A percentile compares a stretch with the other conserved stretches of the same genome.
phyloP scores from a whole-genome alignment of 257 asterid genomes.

The Perilla frutescens region DNA sequence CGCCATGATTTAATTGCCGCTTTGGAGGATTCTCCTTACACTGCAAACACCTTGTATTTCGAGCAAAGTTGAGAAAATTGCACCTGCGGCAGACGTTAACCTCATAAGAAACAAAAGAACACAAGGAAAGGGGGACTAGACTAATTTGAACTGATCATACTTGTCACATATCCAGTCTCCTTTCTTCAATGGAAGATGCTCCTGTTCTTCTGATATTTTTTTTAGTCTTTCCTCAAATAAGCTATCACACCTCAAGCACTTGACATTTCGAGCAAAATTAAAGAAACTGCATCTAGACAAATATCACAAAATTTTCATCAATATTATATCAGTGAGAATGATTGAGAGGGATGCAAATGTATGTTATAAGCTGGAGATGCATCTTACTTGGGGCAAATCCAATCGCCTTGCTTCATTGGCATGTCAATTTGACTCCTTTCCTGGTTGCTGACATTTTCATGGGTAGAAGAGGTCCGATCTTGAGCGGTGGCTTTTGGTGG shows the following conservation, averaged over 20 bases:
- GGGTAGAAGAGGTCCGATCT: slow-evolving; percentile 38
- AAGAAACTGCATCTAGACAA: slow-evolving; percentile 75
- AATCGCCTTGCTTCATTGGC: slow-evolving; percentile 72
- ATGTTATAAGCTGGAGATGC: slow-evolving; percentile 7
- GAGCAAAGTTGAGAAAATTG: slow-evolving; percentile 86
- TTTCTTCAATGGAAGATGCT: slow-evolving; percentile 78
- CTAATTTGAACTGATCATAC: slow-evolving; percentile 43
- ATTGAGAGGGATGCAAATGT: neutral
- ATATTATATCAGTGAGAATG: neutral
- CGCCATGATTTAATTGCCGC: slow-evolving; percentile 79
- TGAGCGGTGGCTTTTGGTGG: slow-evolving; percentile 35
- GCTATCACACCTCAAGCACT: slow-evolving; percentile 73
- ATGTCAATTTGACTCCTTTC: slow-evolving; percentile 44
- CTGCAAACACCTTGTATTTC: slow-evolving; percentile 76
- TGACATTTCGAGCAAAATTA: slow-evolving; percentile 76
- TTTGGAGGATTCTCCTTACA: slow-evolving; percentile 87
- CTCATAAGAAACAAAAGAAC: slow-evolving; percentile 31
- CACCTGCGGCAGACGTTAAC: slow-evolving; percentile 60
- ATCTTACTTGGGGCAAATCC: slow-evolving; percentile 89
- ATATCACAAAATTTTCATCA: neutral
- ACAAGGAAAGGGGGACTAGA: neutral
- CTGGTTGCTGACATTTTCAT: slow-evolving; percentile 39
- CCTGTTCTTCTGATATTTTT: slow-evolving; percentile 66
- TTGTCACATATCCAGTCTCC: slow-evolving; percentile 92
- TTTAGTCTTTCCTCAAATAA: slow-evolving; percentile 57